Evolutionary conservation across 225 moss, liverwort and hornwort genomes (phyloP), one percentile per base, ranked within the genome.

Genomic region (Lunularia cruciata): DNA sequence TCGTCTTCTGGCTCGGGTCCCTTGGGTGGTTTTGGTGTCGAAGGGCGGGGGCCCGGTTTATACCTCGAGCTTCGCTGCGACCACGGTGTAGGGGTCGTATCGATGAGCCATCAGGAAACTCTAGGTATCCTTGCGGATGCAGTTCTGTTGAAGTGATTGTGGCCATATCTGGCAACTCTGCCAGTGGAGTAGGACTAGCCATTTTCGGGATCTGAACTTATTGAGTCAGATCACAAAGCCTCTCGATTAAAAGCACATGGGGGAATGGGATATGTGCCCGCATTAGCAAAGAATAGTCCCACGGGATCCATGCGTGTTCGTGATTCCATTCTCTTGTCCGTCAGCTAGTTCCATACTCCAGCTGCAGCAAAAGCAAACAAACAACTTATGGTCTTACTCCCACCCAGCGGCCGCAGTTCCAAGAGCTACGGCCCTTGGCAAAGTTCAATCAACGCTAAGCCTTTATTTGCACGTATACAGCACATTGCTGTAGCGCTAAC

Each of bases 41-140:
- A 47, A 34, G 65, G 51, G 6, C 22, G 51, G 5, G 52, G 51
- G 22, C 31, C 32, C 20, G 67, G 12, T 13, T 49, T 49, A 34
- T 67, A 67, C 52, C 47, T 67, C 35, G 32, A 35, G 2, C 23
- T 11, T 14, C 67, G 51, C 35, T 67, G 67, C 5, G 67, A 67
- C 67, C 67, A 67, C 4, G 34, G 35, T 12, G 67, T 67, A n/a
- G n/a, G 36, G 67, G 51, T 8, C 67, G 33, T 8, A 51, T 67
- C 12, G 49, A n/a, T n/a, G n/a, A 67, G 15, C 22, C 67, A 67
- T 67, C 67, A 0, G 7, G 13, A 31, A 67, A 67, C 26, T 67
- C 47, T 2, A 67, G 34, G 34, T 47, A 48, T 22, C 16, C 48
- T 14, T 47, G 30, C 3, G 2, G 39, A 28, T 54, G 13, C 26